phyloP scores from a whole-genome alignment of 345 rosid species.

The Hibiscus tridactylites region DNA sequence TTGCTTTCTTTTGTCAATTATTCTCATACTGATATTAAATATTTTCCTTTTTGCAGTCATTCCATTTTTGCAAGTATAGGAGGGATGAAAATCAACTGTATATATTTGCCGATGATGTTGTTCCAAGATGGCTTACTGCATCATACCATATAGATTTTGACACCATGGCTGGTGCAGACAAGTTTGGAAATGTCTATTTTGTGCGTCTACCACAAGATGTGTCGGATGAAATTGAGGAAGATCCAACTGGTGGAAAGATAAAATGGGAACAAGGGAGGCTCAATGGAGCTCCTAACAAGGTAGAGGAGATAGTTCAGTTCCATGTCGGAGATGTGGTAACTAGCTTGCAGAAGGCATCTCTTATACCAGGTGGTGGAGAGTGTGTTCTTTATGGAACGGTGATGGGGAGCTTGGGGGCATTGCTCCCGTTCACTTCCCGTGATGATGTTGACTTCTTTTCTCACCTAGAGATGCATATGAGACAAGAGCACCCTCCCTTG shows the following conservation, averaged over 20 bases:
- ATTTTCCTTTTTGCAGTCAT: constrained; percentile 52
- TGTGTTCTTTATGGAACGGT: constrained; percentile 86
- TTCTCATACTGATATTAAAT: background rate
- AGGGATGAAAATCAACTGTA: constrained; percentile 96
- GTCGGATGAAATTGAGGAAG: constrained; percentile 96
- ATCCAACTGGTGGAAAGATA: constrained; percentile 94
- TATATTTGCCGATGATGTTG: constrained; percentile 88
- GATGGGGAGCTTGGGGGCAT: constrained; percentile 90
- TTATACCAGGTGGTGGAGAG: constrained; percentile 93
- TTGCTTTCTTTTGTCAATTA: background rate
- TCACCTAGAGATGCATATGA: constrained; percentile 96
- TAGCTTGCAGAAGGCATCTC: constrained; percentile 80
- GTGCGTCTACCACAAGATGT: constrained; percentile 86
- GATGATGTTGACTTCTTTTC: constrained; percentile 97
- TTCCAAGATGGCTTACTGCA: constrained; percentile 97
- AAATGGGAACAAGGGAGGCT: constrained; percentile 99
- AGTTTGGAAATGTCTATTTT: constrained; percentile 88
- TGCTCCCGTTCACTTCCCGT: constrained; percentile 86
- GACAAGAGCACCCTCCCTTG: constrained; percentile 93
- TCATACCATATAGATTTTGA: constrained; percentile 86
- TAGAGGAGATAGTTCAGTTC: constrained; percentile 93
- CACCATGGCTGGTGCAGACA: constrained; percentile 95
- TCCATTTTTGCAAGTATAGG: constrained; percentile 97
- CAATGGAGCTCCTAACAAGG: constrained; percentile 94
- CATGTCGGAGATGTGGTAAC: constrained; percentile 83